Evolutionary conservation across 2,329 filamentous ascomycete genomes (phyloP).

Genomic region (Lecanosticta acicola): DNA sequence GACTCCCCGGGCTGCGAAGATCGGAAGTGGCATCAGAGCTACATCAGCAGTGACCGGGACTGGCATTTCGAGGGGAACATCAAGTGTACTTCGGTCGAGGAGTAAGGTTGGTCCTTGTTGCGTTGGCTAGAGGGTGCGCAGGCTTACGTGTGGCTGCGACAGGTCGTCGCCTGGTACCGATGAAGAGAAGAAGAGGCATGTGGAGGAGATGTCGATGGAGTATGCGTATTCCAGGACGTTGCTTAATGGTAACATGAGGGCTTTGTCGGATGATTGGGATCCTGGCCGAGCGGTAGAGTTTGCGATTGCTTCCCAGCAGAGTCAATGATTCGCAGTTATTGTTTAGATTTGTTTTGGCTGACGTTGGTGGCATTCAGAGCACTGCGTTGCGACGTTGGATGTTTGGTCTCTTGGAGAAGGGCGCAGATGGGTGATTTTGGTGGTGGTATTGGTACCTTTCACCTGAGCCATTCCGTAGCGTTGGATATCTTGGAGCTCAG

Average conservation of each 20-base stretch:
- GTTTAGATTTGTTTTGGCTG: slow-evolving; percentile 3
- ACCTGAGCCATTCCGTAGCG: too few relatives aligned
- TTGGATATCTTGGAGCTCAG: too few relatives aligned
- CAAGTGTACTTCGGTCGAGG: slow-evolving; percentile 22
- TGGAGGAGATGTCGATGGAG: neutral
- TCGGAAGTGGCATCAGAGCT: slow-evolving; percentile 28
- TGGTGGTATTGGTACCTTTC: neutral
- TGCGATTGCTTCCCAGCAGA: neutral
- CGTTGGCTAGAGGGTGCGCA: neutral
- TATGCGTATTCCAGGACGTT: slow-evolving; percentile 18
- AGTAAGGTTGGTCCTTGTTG: slow-evolving; percentile 23
- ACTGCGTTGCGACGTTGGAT: neutral
- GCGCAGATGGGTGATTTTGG: neutral
- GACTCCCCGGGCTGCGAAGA: slow-evolving; percentile 15
- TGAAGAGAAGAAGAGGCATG: neutral
- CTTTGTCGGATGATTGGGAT: slow-evolving; percentile 21
- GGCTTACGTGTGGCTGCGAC: slow-evolving; percentile 1
- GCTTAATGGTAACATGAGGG: slow-evolving; percentile 14
- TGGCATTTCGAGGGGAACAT: slow-evolving; percentile 36
- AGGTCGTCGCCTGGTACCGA: neutral
- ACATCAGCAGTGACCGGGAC: slow-evolving; percentile 30
- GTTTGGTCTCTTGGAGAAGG: neutral
- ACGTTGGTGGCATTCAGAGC: slow-evolving; percentile 5
- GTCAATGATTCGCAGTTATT: neutral
- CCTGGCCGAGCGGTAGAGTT: slow-evolving; percentile 15